Conservation (phyloP, 345 rosid genomes). For the Acer saccharum region DNA sequence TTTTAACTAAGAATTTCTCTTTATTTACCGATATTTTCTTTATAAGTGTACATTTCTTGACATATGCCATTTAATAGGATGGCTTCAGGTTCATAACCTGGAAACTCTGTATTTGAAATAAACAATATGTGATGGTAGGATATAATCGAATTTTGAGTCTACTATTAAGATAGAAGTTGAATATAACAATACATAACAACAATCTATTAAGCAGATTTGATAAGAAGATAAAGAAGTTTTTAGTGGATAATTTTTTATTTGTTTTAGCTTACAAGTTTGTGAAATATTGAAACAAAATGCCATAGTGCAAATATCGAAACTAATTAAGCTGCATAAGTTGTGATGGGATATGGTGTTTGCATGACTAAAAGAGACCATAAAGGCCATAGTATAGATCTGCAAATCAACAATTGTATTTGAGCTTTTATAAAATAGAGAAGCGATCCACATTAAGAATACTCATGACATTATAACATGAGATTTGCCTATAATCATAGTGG, state of each 20-base stretch:
- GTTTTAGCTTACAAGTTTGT: conserved; percentile 65
- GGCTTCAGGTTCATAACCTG: conserved; percentile 58
- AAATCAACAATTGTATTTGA: too few species aligned
- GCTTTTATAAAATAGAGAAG: too few species aligned
- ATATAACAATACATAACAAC: conserved; percentile 52
- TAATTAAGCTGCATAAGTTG: conserved; percentile 35
- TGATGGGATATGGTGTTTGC: too few species aligned
- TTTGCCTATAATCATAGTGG: too few species aligned
- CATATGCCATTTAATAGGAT: not conserved
- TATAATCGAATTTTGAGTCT: conserved; percentile 74
- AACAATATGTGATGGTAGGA: conserved; percentile 62
- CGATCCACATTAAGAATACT: too few species aligned
- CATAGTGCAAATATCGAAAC: too few species aligned
- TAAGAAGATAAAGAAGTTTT: conserved; percentile 52
- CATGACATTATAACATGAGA: too few species aligned
- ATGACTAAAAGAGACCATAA: conserved; percentile 62
- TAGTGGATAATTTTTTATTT: conserved; percentile 65
- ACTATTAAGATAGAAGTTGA: conserved; percentile 77
- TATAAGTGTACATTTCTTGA: too few species aligned
- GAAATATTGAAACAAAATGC: conserved; percentile 43
- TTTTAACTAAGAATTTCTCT: too few species aligned
- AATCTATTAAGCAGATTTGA: conserved; percentile 52
- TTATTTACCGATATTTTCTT: too few species aligned
- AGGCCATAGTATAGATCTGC: too few species aligned
- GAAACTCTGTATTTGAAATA: conserved; percentile 68